Conservation (phyloP, 352 stramenopile species). For the Hyaloperonospora arabidopsidis region DNA sequence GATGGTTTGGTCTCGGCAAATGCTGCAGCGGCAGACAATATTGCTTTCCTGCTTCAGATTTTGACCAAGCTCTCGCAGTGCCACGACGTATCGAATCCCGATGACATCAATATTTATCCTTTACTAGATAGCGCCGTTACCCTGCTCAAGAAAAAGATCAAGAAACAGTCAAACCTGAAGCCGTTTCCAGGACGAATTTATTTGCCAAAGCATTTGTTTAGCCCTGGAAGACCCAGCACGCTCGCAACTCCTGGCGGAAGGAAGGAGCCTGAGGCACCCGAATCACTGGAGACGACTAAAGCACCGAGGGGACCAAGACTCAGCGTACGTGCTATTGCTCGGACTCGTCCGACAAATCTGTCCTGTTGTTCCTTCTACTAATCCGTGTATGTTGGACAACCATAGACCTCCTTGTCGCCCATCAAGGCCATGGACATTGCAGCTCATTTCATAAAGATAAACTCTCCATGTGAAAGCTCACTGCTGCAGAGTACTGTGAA, state of each 20-base stretch:
- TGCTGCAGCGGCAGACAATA: conserved; percentile 60
- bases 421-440: conserved; percentile 56
- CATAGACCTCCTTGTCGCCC: conserved; percentile 57
- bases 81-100: conserved; percentile 44
- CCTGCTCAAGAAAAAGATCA: conserved; percentile 77
- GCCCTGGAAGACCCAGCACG: conserved; percentile 18
- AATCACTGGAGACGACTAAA: conserved; percentile 10
- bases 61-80: conserved; percentile 66
- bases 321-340: conserved; percentile 31
- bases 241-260: conserved; percentile 15
- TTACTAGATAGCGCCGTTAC: conserved; percentile 48
- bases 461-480: conserved; percentile 44
- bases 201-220: conserved; percentile 65
- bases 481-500: conserved; percentile 22
- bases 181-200: conserved; percentile 79
- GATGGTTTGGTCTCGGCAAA: conserved; percentile 56
- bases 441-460: conserved; percentile 53
- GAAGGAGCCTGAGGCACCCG: conserved; percentile 24
- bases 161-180: conserved; percentile 79
- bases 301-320: conserved; percentile 26
- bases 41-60: conserved; percentile 80
- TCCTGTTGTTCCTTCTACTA: conserved; percentile 8
- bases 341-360: not conserved
- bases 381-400: conserved; percentile 3
- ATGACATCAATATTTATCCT: conserved; percentile 45